These are phyloP conservation scores for Phytophthora foliorum DNA, from an alignment of 352 stramenopile species.

Conservation along the genomic window DNA sequence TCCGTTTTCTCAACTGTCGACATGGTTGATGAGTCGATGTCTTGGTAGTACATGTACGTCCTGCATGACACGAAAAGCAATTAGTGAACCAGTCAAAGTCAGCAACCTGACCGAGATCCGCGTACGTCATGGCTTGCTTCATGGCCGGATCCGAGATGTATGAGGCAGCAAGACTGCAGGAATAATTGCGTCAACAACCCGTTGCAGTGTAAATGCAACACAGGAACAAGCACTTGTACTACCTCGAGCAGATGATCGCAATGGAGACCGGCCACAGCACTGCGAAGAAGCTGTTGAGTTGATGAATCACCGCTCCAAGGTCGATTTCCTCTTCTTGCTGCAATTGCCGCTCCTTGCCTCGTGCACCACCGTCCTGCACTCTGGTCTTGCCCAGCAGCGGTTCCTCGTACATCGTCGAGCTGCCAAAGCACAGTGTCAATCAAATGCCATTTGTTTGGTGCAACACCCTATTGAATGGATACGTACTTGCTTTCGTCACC, in stretches of 20 bases:
- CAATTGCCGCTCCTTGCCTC: constrained; percentile 25
- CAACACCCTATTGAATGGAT: background rate
- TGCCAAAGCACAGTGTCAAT: constrained; percentile 13
- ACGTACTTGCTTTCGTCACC: constrained; percentile 40
- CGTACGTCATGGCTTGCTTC: constrained; percentile 68
- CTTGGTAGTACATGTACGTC: constrained; percentile 85
- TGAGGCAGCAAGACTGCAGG: constrained; percentile 57
- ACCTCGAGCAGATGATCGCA: constrained; percentile 81
- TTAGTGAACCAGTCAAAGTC: background rate
- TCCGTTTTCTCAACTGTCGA: constrained; percentile 59
- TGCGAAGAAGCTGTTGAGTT: constrained; percentile 83
- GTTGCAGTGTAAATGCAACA: background rate
- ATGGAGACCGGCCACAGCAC: constrained; percentile 78
- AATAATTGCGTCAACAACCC: background rate
- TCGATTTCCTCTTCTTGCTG: constrained; percentile 42
- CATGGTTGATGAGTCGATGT: constrained; percentile 59
- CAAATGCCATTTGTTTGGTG: background rate
- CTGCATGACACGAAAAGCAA: constrained; percentile 35
- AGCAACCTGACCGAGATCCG: background rate
- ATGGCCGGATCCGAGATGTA: constrained; percentile 57
- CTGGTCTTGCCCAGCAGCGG: constrained; percentile 53
- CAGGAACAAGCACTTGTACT: background rate
- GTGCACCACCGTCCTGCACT: constrained; percentile 10
- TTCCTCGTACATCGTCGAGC: constrained; percentile 58
- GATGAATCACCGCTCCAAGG: constrained; percentile 49